Percentiles rank a stretch among this genome's conserved stretches.
These are phyloP conservation scores for Lentinula guzmanii DNA, from an alignment of 768 basidiomycete species.

Conservation along the genomic window DNA sequence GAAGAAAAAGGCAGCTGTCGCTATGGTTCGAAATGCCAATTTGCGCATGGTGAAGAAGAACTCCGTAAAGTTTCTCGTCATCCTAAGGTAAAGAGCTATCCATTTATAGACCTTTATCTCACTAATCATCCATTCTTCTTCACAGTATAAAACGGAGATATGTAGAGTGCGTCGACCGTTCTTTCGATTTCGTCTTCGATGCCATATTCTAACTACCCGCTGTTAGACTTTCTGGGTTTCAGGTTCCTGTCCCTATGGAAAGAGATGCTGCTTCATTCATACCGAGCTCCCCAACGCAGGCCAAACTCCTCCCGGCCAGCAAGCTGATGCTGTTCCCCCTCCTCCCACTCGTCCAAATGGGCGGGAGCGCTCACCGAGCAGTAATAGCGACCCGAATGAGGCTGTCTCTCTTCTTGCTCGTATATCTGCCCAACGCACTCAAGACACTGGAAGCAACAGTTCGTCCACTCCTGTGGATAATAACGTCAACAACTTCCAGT, in stretches of 20 bases:
- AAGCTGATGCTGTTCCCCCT: slow-evolving; percentile 38
- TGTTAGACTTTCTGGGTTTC: slow-evolving; percentile 88
- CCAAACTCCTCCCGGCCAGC: slow-evolving; percentile 30
- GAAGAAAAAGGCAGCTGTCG: slow-evolving; percentile 86
- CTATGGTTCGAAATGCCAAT: slow-evolving; percentile 87
- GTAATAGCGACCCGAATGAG: slow-evolving; percentile 78
- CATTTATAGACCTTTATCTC: not conserved
- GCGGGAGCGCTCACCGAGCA: slow-evolving; percentile 62
- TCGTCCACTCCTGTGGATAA: slow-evolving; percentile 53
- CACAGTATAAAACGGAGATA: slow-evolving; percentile 88
- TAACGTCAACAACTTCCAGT: slow-evolving; percentile 38
- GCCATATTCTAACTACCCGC: not conserved
- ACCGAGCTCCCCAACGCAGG: slow-evolving; percentile 70
- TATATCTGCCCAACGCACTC: slow-evolving; percentile 62
- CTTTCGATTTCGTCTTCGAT: not conserved
- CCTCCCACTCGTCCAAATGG: slow-evolving; percentile 46
- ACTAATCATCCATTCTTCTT: slow-evolving; percentile 14
- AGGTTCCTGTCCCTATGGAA: slow-evolving; percentile 89
- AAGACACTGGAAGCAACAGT: slow-evolving; percentile 32
- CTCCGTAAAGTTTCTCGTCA: slow-evolving; percentile 79
- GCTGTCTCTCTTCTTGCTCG: slow-evolving; percentile 72
- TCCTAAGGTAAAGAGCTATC: slow-evolving; percentile 60
- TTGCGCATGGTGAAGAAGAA: slow-evolving; percentile 90
- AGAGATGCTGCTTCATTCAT: slow-evolving; percentile 91
- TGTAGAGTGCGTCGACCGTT: slow-evolving; percentile 58